Evolutionary conservation across 352 stramenopile genomes (phyloP).

Genomic region (Thalassiosira livingstoniorum): DNA sequence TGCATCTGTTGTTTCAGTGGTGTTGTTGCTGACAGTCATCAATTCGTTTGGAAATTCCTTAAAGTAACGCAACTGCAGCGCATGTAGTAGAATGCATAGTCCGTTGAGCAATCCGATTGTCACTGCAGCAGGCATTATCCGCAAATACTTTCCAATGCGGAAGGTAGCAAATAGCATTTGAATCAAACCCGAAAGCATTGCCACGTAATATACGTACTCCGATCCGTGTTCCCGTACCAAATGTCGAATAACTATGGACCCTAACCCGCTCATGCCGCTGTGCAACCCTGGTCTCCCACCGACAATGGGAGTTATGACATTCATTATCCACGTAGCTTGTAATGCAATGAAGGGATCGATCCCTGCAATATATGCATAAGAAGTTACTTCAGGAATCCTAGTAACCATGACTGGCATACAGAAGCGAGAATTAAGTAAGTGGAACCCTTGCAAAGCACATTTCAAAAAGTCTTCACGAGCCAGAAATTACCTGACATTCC

Average conservation of each 20-base stretch:
- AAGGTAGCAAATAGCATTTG: slow-evolving; percentile 72
- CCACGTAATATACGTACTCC: slow-evolving; percentile 42
- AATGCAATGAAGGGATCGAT: slow-evolving; percentile 87
- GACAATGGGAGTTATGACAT: slow-evolving; percentile 84
- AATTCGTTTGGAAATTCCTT: neutral
- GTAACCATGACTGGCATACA: neutral
- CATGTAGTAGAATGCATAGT: neutral
- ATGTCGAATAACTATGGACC: neutral
- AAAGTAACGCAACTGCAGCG: neutral
- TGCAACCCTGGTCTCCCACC: slow-evolving; percentile 87
- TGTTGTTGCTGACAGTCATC: neutral
- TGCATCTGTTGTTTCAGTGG: neutral
- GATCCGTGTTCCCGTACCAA: slow-evolving; percentile 17
- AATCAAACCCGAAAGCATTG: slow-evolving; percentile 84
- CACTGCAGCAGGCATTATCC: neutral
- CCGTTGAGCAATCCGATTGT: neutral
- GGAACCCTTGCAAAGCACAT: neutral
- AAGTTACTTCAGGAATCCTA: slow-evolving; percentile 18
- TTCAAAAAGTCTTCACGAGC: neutral
- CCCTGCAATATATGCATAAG: slow-evolving; percentile 85
- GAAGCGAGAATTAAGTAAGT: neutral
- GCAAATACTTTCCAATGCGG: neutral
- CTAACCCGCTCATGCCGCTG: slow-evolving; percentile 73
- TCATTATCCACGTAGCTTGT: slow-evolving; percentile 70
- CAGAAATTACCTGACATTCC: neutral